A percentile compares a stretch with the other conserved stretches of the same genome.
These are phyloP conservation scores for Gryganskiella cystojenkinii DNA, from an alignment of 192 early-diverging fungal species.

Conservation along the genomic window DNA sequence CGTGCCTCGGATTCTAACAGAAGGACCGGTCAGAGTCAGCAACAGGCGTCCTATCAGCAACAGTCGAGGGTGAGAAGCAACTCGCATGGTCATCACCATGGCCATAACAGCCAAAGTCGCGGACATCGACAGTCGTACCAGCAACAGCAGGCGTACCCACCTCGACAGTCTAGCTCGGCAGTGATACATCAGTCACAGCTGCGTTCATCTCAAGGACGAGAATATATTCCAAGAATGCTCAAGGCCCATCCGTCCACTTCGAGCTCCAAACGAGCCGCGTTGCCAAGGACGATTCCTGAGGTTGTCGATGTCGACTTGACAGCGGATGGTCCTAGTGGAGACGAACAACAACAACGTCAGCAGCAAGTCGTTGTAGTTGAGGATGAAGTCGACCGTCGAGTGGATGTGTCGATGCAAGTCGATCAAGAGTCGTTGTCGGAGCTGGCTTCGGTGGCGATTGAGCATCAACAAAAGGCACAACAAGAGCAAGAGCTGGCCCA, in stretches of 20 bases:
- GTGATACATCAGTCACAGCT: too few species aligned
- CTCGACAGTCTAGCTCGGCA: too few species aligned
- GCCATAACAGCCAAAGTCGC: neutral
- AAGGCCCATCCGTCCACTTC: too few species aligned
- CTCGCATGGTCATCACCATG: neutral
- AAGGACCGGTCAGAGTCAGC: neutral
- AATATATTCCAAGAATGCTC: too few species aligned
- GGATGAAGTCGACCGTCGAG: neutral
- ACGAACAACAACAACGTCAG: neutral
- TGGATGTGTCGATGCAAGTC: neutral
- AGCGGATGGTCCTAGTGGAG: neutral
- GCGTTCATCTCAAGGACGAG: too few species aligned
- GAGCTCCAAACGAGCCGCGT: too few species aligned
- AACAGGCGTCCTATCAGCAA: neutral
- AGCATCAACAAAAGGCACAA: neutral
- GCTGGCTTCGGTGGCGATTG: too few species aligned
- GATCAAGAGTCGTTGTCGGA: neutral
- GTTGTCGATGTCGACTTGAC: conserved; percentile 9
- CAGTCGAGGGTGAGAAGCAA: neutral
- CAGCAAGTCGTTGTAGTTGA: neutral
- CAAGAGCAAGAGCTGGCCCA: neutral
- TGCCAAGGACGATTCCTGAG: neutral
- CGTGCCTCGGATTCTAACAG: neutral
- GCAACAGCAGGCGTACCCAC: too few species aligned
- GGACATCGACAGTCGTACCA: too few species aligned